phyloP scores from a whole-genome alignment of 2,329 filamentous ascomycete species.

The Rosellinia necatrix region DNA sequence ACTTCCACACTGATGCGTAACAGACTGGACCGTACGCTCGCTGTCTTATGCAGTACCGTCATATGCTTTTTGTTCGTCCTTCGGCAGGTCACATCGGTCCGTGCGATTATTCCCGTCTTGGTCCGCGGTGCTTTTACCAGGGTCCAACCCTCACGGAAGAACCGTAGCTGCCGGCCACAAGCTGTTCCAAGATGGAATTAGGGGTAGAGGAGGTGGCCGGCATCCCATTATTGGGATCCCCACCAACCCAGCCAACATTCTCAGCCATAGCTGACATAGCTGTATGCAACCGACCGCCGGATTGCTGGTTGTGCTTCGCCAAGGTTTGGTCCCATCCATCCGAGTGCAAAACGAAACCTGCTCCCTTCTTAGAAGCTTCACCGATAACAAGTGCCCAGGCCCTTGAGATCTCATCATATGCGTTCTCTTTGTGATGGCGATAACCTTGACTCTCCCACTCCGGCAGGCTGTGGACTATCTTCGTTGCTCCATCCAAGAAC shows the following conservation, averaged over 20 bases:
- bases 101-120: background rate
- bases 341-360: constrained; percentile 86
- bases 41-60: constrained; percentile 16
- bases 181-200: constrained; percentile 64
- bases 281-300: constrained; percentile 77
- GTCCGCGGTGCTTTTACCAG: constrained; percentile 49
- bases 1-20: constrained; percentile 26
- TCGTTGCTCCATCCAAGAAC: constrained; percentile 88
- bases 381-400: constrained; percentile 92
- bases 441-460: constrained; percentile 89
- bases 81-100: background rate
- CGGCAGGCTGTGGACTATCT: constrained; percentile 86
- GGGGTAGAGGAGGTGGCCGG: constrained; percentile 46
- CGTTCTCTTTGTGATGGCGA: constrained; percentile 90
- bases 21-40: constrained; percentile 11
- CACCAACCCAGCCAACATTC: constrained; percentile 79
- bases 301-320: constrained; percentile 84
- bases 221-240: constrained; percentile 33
- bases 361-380: constrained; percentile 88
- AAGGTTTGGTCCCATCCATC: constrained; percentile 92
- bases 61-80: background rate
- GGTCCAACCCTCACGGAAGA: constrained; percentile 66
- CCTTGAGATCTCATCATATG: constrained; percentile 93
- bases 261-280: constrained; percentile 78
- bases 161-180: constrained; percentile 64